Percentiles rank a stretch among this genome's conserved stretches.
Evolutionary conservation across 768 basidiomycete genomes (phyloP).

Genomic region (Trichaptum fuscoviolaceum): DNA sequence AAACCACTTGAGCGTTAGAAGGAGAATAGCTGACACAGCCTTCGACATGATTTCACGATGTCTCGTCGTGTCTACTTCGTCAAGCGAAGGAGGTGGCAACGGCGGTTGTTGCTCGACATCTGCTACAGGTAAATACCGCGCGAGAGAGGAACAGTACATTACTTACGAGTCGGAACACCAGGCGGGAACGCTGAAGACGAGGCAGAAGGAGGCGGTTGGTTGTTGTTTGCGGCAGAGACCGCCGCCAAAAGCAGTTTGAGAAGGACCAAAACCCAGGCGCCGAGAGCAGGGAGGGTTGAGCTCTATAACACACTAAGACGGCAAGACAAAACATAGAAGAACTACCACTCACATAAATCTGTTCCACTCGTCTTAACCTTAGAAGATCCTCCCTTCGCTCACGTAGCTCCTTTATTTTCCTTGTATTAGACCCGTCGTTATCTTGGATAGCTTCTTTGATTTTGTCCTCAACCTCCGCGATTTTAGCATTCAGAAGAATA

Average conservation of each 20-base stretch:
- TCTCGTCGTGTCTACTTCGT: conserved; percentile 89
- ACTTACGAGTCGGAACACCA: conserved; percentile 60
- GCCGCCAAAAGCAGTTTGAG: conserved; percentile 91
- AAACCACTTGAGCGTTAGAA: conserved; percentile 94
- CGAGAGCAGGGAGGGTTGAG: conserved; percentile 74
- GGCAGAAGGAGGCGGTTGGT: conserved; percentile 59
- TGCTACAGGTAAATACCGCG: conserved; percentile 16
- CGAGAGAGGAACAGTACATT: conserved; percentile 7
- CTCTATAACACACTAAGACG: conserved; percentile 42
- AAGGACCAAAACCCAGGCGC: conserved; percentile 88
- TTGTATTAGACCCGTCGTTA: conserved; percentile 44
- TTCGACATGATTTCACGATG: conserved; percentile 98
- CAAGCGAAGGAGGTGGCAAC: conserved; percentile 66
- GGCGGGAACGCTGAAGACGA: conserved; percentile 69
- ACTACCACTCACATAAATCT: conserved; percentile 72
- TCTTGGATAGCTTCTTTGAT: conserved; percentile 37
- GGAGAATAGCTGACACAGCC: conserved; percentile 89
- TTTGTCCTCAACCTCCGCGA: conserved; percentile 55
- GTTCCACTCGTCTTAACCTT: conserved; percentile 84
- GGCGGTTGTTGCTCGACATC: conserved; percentile 56
- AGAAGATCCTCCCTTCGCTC: conserved; percentile 76
- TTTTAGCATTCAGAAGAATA: conserved; percentile 65
- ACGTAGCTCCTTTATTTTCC: conserved; percentile 41
- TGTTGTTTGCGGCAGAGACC: conserved; percentile 72
- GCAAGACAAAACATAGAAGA: neutral